These are phyloP conservation scores for Globisporangium mamillatum DNA, from an alignment of 352 stramenopile genomes.

Conservation along the genomic window DNA sequence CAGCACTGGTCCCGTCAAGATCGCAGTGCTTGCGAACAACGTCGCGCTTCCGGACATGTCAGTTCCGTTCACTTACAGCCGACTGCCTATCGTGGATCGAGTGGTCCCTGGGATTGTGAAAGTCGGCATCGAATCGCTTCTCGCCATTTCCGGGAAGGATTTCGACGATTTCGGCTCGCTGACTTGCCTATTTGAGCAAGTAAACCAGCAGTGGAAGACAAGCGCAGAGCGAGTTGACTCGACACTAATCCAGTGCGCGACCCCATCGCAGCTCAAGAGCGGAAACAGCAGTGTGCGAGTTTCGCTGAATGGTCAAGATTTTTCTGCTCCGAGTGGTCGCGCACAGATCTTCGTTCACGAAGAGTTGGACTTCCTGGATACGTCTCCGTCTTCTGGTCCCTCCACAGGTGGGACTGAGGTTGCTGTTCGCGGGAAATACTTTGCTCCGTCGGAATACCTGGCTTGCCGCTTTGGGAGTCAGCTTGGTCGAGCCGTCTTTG, in stretches of 20 bases:
- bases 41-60: conserved; percentile 3
- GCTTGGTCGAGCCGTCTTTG: not conserved
- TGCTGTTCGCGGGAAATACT: not conserved
- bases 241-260: conserved; percentile 4
- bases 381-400: not conserved
- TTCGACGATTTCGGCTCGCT: conserved; percentile 8
- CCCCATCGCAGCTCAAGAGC: not conserved
- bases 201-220: not conserved
- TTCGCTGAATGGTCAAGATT: conserved; percentile 13
- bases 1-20: not conserved
- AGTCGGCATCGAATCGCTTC: conserved; percentile 1
- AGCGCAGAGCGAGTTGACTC: conserved; percentile 9
- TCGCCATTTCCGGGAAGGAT: conserved; percentile 5
- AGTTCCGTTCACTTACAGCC: conserved; percentile 1
- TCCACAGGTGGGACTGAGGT: conserved; percentile 5
- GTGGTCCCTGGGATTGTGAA: conserved; percentile 1
- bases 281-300: conserved; percentile 8
- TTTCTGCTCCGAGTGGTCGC: not conserved
- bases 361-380: not conserved
- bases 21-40: conserved; percentile 8
- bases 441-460: conserved; percentile 6
- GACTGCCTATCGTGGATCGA: not conserved
- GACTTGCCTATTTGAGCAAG: conserved; percentile 9
- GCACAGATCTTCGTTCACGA: conserved; percentile 4
- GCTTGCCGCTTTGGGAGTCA: conserved; percentile 8